These are phyloP conservation scores for Bipolaris bicolor DNA, from an alignment of 2,329 filamentous ascomycete genomes.

Conservation along the genomic window DNA sequence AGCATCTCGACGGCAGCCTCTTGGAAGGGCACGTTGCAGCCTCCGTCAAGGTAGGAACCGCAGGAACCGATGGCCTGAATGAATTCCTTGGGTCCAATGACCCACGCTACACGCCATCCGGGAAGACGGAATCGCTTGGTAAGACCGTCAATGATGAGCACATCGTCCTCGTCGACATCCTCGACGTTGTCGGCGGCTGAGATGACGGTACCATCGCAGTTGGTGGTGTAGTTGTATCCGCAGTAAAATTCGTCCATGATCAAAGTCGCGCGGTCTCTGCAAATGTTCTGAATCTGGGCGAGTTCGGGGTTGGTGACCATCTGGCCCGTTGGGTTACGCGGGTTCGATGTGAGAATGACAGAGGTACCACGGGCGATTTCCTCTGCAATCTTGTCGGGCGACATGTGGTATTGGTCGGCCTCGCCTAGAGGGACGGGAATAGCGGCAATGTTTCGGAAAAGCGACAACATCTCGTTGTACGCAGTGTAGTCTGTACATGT, in stretches of 20 bases:
- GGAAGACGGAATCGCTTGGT: constrained; percentile 97
- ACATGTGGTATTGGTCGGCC: constrained; percentile 89
- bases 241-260: constrained; percentile 81
- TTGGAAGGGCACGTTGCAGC: constrained; percentile 94
- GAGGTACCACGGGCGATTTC: constrained; percentile 79
- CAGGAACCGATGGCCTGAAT: constrained; percentile 91
- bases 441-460: constrained; percentile 78
- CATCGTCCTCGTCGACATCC: constrained; percentile 79
- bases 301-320: constrained; percentile 86
- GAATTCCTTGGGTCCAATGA: constrained; percentile 94
- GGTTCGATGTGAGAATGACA: constrained; percentile 93
- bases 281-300: constrained; percentile 89
- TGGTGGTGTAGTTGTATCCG: constrained; percentile 86
- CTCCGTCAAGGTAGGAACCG: constrained; percentile 92
- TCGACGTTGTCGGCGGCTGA: constrained; percentile 87
- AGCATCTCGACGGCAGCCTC: constrained; percentile 92
- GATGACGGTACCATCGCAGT: constrained; percentile 89
- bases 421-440: constrained; percentile 71
- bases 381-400: constrained; percentile 89
- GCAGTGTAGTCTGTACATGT: constrained; percentile 75
- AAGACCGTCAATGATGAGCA: constrained; percentile 92
- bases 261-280: constrained; percentile 85
- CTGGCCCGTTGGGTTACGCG: constrained; percentile 89
- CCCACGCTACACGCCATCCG: constrained; percentile 96
- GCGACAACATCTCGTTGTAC: constrained; percentile 95